Evolutionary conservation across 2,329 filamentous ascomycete genomes (phyloP), one percentile per base, ranked within the genome.

Genomic region (Fusarium tanahbumbuense): DNA sequence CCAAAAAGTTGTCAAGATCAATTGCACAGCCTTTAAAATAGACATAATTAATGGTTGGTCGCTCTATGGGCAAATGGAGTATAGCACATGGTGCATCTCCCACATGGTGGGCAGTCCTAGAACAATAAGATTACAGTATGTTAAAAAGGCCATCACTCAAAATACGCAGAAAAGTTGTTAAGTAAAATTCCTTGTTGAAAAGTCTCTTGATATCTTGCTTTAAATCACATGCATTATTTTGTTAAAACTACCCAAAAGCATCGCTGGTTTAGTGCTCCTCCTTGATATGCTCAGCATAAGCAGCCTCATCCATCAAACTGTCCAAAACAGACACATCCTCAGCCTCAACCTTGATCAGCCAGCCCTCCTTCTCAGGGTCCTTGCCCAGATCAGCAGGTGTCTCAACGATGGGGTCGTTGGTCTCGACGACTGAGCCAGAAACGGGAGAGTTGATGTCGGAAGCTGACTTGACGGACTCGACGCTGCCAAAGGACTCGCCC

Each of bases 391-490:
- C 77, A 32, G 68, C 60, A 13, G 68, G 68, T 18, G 68, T 45
- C 11, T 71, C 68, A 16, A 56, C 63, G 22, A 71, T 48, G 16
- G 68, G 68, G 10, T 78, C 78, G 82, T 97, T 97, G 70, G 89
- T 84, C 74, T 90, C 87, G 18, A 88, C 85, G 54, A 97, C 88
- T 67, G 83, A 91, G 70, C 93, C 93, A 28, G 85, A 82, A 64
- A 97, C 87, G 16, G 94, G 94, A 9, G 92, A 89, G 81, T 94
- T 89, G 82, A 97, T 95, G 79, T 97, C 94, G 42, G 93, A 94
- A 3, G 93, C 94, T 56, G 91, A 94, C 85, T 97, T 97, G 78
- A 97, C 94, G 2, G 92, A 96, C 84, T 97, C 94, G 67, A 97
- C 93, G 56, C 93, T 92, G 70, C 94, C 94, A 73, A 97, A 92